Conservation (phyloP, 192 early-diverging fungal genomes). For the Radiomyces spectabilis region DNA sequence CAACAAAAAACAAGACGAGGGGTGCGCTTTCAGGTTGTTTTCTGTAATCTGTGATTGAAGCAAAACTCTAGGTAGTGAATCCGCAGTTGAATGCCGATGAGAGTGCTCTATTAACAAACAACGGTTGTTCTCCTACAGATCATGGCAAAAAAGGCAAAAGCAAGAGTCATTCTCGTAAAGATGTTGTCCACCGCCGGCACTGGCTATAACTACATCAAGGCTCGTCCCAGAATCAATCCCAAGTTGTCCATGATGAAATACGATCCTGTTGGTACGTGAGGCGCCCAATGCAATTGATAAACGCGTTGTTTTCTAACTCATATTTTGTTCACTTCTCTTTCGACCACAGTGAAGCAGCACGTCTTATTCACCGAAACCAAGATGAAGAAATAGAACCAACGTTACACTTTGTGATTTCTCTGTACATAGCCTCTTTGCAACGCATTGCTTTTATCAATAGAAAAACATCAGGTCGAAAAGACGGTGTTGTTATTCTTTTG, state of each 20-base stretch:
- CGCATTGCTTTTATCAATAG: too few relatives aligned
- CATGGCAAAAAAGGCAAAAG: conserved; percentile 81
- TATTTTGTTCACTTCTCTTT: background rate
- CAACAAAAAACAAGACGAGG: too few relatives aligned
- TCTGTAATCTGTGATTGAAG: background rate
- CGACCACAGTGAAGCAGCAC: conserved; percentile 64
- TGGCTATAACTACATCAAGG: conserved; percentile 84
- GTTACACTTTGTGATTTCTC: too few relatives aligned
- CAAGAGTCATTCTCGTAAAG: conserved; percentile 79
- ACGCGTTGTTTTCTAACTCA: too few relatives aligned
- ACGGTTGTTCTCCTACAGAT: background rate
- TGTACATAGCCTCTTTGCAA: too few relatives aligned
- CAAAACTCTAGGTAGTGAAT: too few relatives aligned
- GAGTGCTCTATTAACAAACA: too few relatives aligned
- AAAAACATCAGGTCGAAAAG: too few relatives aligned
- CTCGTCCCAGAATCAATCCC: conserved; percentile 66
- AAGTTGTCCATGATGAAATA: conserved; percentile 91
- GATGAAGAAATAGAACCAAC: conserved; percentile 55
- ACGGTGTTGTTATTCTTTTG: too few relatives aligned
- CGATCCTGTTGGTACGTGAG: conserved; percentile 71
- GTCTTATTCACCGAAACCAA: conserved; percentile 86
- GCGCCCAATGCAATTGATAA: background rate
- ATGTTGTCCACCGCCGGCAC: conserved; percentile 86
- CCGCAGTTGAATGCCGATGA: too few relatives aligned
- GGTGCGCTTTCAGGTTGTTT: too few relatives aligned